Base-by-base conservation (phyloP, 768 basidiomycete species). In the Trichaptum fuscoviolaceum region DNA sequence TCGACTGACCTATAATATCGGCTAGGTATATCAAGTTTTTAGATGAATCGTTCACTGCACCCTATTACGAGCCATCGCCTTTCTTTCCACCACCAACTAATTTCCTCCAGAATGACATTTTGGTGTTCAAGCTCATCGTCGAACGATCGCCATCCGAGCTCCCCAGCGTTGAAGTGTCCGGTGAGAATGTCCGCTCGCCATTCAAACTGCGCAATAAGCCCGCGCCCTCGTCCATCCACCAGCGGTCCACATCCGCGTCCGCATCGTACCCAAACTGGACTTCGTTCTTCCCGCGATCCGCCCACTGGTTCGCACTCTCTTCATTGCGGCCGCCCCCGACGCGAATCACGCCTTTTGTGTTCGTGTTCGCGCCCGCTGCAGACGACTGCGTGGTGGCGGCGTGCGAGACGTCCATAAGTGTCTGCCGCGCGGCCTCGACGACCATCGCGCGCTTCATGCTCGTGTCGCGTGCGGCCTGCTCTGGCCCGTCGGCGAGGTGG, bases 171-270 rank as follows among this genome's bases (percentile, higher is more conserved):
- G 42, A 52, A 52, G 42, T 15, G 42, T 52, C 42, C 12, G 42
- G 42, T 20, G 42, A 52, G 42, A 52, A 52, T 2, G 42, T 52
- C 42, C 42, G 42, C 10, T 52, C 42, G 15, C 42, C 42, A 52
- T 52, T 61, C 59, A 61, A 61, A 9, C 59, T 34, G 17, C 59
- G 25, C 23, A 25, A 24, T 18, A 61, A 61, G 23, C 59, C 59
- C 23, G 24, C 59, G 25, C 59, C 59, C 18, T 61, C 59, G 25
- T 61, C 25, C 30, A 34, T 87, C 75, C 87, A 86, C 73, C 82
- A 71, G 17, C 58, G 36, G 52, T 69, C 69, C n/a, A 63, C 70
- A 15, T 60, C 69, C 36, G 25, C 26, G 18, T 71, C 70, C 27
- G 70, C 69, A 34, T 71, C 70, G 36, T 71, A 71, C n/a, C 69